Base-by-base conservation (phyloP, 805 yeast genomes). In the Sugiyamaella valdiviana region DNA sequence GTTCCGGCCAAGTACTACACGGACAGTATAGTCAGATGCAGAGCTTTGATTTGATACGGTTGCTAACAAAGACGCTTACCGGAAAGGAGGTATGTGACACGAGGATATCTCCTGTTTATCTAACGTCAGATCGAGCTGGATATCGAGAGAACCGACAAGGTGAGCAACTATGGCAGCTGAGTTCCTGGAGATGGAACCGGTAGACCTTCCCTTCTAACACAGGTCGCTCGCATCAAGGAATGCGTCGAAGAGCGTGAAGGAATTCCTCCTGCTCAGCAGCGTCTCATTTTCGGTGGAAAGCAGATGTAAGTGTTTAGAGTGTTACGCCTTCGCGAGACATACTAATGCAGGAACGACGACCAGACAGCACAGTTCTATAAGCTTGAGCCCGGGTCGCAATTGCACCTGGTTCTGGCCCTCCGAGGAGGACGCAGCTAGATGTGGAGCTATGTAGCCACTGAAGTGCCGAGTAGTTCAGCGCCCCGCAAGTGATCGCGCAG, bases 241-340 rank as follows among this genome's bases (percentile, higher is more conserved):
- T 78, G 84, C 63, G 79, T 91, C 71, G 98, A 93, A 65, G 96
- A 91, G 62, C 87, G 87, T 60, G 98, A 91, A 65, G 99, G 98
- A 1, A 91, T 91, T 48, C 96, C 98, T 2, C 97, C 98, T 9
- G 80, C 85, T 24, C 99, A 91, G 69, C 99, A 93, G 68, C 79
- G 96, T 57, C 79, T 91, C 56, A 83, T 91, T 59, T 88, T 78
- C 68, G 82, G 85, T 48, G 99, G 99, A 17, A 85, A 87, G 57
- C 97, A 91, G 70, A 77, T 91, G 83, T 78, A 70, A 64, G 85
- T 74, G 49, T 22, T 26, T 10, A 22, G n/a, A 19, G 12, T 12
- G 19, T 20, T 19, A 16, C 12, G 5, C 9, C n/a, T 6, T 6
- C 19, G 6, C 32, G 26, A 10, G 17, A 15, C 17, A 19, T 5